Base-by-base conservation (phyloP, 176 grass and related monocot genomes). In the Saccharum officinarum region DNA sequence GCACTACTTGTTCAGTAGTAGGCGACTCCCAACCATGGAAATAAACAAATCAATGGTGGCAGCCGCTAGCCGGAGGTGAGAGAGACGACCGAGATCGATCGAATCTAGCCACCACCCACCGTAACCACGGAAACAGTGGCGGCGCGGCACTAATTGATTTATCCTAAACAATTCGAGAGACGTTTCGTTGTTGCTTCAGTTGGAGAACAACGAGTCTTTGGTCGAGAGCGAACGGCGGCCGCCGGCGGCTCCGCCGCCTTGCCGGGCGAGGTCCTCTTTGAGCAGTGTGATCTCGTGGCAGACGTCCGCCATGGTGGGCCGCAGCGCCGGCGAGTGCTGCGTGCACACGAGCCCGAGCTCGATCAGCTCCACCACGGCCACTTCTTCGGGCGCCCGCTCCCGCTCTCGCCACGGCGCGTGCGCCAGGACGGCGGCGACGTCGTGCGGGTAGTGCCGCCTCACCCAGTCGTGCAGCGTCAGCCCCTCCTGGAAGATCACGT, bases 311-410 rank as follows among this genome's bases (percentile, higher is more conserved):
- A 98, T 98, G 69, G 65, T 92, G 5, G 93, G 93, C 79, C 93
- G 78, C 91, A 88, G 77, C 77, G 84, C 44, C 52, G 97, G 84
- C 30, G 97, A 91, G 55, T 94, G 30, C 71, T 94, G 91, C 26
- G 97, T 94, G 91, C 97, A 95, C 41, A 92, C 88, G 6, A 98
- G 81, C 38, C 97, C 90, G n/a, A 98, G 84, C 89, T 98, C 91
- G 45, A 94, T 90, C 50, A 98, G 37, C 64, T 94, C 76, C 3
- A 55, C 89, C 12, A 50, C 84, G 66, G 57, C 82, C 59, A 46
- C 37, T 34, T 28, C 31, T 3, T 74, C 15, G 23, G 62, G 2
- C 45, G 63, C 25, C 42, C 28, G 67, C n/a, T 60, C 25, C 42
- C 28, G 67, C n/a, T 60, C 75, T 10, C 83, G 76, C 83, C 91